These are phyloP conservation scores for Chlorella vulgaris DNA, from an alignment of 139 green algal species.

Conservation along the genomic window DNA sequence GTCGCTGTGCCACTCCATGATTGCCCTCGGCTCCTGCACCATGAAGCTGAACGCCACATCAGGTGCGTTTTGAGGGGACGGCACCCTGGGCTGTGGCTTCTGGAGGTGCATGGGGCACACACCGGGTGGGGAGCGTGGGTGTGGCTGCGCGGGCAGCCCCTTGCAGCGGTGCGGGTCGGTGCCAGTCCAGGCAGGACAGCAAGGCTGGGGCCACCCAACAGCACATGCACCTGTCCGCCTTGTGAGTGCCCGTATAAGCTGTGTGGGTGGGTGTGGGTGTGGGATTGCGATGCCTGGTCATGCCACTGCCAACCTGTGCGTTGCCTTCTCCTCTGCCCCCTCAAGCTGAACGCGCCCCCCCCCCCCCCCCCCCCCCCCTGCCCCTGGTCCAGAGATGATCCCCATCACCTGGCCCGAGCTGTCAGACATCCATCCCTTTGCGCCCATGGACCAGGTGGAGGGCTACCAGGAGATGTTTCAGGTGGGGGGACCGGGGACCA, in stretches of 20 bases:
- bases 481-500: slow-evolving; percentile 6
- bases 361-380: not conserved
- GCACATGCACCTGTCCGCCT: too few species aligned
- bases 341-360: too few species aligned
- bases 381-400: slow-evolving; percentile 86
- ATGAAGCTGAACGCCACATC: slow-evolving; percentile 99
- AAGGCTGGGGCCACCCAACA: too few species aligned
- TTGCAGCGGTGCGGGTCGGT: not conserved
- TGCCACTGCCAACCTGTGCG: too few species aligned
- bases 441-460: slow-evolving; percentile 83
- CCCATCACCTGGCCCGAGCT: slow-evolving; percentile 98
- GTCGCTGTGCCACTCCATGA: slow-evolving; percentile 96
- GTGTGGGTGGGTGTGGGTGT: too few species aligned
- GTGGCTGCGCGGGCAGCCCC: not conserved
- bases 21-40: slow-evolving; percentile 97
- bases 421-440: slow-evolving; percentile 96
- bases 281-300: too few species aligned
- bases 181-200: too few species aligned
- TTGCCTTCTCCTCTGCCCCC: not conserved
- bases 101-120: not conserved
- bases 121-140: not conserved
- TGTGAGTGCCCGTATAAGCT: too few species aligned
- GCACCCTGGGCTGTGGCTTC: not conserved
- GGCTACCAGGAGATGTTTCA: slow-evolving; percentile 97
- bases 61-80: slow-evolving; percentile 44